These are phyloP conservation scores for Lycium ferocissimum DNA, from an alignment of 257 asterid species.

Conservation along the genomic window DNA sequence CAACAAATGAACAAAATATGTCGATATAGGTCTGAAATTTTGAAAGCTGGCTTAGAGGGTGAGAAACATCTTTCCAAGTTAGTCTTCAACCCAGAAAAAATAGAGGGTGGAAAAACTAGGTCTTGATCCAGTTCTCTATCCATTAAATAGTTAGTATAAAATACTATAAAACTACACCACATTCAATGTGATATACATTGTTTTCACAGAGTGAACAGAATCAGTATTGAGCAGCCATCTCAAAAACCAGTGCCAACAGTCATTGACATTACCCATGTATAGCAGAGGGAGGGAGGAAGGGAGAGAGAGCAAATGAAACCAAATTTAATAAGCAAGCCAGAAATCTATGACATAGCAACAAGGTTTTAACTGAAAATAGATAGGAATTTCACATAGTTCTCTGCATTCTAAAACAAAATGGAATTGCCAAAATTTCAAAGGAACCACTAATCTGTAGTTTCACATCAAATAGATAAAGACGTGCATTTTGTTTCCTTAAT, in stretches of 20 bases:
- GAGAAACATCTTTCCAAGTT: no score
- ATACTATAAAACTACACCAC: no score
- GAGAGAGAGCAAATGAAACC: not conserved
- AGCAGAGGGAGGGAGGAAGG: not conserved
- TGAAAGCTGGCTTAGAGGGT: no score
- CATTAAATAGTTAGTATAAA: no score
- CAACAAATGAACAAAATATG: not conserved
- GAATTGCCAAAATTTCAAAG: slow-evolving; percentile 30
- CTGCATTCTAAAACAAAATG: slow-evolving; percentile 33
- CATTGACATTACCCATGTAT: not conserved
- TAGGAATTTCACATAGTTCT: slow-evolving; percentile 27
- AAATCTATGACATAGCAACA: slow-evolving; percentile 7
- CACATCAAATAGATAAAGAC: not conserved
- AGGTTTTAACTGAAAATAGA: not conserved
- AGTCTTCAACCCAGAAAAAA: no score
- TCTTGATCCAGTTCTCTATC: no score
- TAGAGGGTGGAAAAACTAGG: no score
- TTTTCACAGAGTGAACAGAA: not conserved
- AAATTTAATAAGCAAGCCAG: not conserved
- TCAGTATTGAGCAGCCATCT: not conserved
- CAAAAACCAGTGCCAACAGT: not conserved
- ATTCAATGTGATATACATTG: no score
- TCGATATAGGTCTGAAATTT: not conserved
- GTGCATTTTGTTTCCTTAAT: slow-evolving; percentile 24
- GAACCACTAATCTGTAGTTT: slow-evolving; percentile 24